phyloP scores from a whole-genome alignment of 768 basidiomycete species.

The Tremella mesenterica region DNA sequence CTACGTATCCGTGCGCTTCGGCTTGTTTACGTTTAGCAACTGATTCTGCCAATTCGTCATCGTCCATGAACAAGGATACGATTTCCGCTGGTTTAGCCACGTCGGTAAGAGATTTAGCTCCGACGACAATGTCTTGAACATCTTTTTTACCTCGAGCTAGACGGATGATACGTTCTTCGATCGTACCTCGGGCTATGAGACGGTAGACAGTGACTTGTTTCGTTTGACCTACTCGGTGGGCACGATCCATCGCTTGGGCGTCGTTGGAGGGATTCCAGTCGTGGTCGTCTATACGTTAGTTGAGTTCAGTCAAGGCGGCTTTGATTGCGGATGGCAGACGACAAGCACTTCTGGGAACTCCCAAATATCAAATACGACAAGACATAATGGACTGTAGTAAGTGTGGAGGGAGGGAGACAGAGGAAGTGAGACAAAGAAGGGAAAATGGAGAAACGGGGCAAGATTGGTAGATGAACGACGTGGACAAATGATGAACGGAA shows the following conservation, averaged over 20 bases:
- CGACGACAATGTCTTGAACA: constrained; percentile 97
- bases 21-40: constrained; percentile 42
- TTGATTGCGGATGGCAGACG: too few species aligned
- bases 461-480: too few species aligned
- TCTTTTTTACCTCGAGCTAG: constrained; percentile 96
- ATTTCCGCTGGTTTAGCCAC: constrained; percentile 93
- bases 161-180: constrained; percentile 87
- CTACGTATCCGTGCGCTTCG: constrained; percentile 38
- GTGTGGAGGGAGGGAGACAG: background rate
- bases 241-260: constrained; percentile 96
- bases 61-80: constrained; percentile 84
- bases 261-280: constrained; percentile 98
- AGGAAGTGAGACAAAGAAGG: background rate
- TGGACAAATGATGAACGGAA: background rate
- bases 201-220: constrained; percentile 96
- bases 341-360: too few species aligned
- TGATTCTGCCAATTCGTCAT: constrained; percentile 62
- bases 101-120: constrained; percentile 89
- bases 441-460: background rate
- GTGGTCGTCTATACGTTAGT: constrained; percentile 54
- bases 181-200: constrained; percentile 59
- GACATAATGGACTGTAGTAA: background rate
- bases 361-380: background rate
- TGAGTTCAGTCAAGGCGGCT: background rate
- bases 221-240: constrained; percentile 91